Evolutionary conservation across 768 basidiomycete species (phyloP), one percentile per base, ranked within the genome.

Genomic region (Tricholoma saponaceum): DNA sequence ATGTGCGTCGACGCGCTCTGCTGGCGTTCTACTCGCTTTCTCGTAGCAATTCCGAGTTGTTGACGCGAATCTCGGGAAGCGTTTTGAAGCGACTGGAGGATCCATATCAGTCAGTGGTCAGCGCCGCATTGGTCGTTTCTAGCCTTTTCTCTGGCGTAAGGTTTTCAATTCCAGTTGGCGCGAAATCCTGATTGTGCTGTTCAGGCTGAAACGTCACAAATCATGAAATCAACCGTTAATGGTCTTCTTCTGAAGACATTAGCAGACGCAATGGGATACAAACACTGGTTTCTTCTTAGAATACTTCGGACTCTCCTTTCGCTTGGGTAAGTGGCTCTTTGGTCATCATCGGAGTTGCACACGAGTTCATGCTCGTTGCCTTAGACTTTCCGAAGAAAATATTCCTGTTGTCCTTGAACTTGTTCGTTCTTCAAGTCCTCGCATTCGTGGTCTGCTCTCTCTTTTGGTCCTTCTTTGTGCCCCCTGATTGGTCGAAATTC

Each of bases 1-100:
- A 78, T 62, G 76, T 92, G 50, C 84, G 83, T 37, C 78, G 84
- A 58, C 81, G 88, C 46, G 79, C 86, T 10, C 67, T 91, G 39
- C 70, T 84, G 32, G 85, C 84, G 2, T 81, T 83, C 60, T 76
- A 80, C 43, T 72, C 77, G 12, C 72, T 92, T 22, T 80, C 83
- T 10, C 66, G 58, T 47, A 66, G 71, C 43, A 80, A 84, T 30
- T 60, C 74, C 4, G 77, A 79, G 22, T 66, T 85, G 18, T 62
- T 89, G 47, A 70, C 70, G 39, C 71, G 71, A 41, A 73, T 83
- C 7, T 69, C 74, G 22, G 61, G 64, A 20, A 75, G 71, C 52
- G 59, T 81, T 12, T 32, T 74, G 30, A 75, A 69, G 56, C 71
- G 80, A 44, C 58, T 84, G 30, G 62, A 71, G 26, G 83, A 87